Evolutionary conservation across 2,329 filamentous ascomycete species (phyloP).

Genomic region (Botrytis hyacinthi): DNA sequence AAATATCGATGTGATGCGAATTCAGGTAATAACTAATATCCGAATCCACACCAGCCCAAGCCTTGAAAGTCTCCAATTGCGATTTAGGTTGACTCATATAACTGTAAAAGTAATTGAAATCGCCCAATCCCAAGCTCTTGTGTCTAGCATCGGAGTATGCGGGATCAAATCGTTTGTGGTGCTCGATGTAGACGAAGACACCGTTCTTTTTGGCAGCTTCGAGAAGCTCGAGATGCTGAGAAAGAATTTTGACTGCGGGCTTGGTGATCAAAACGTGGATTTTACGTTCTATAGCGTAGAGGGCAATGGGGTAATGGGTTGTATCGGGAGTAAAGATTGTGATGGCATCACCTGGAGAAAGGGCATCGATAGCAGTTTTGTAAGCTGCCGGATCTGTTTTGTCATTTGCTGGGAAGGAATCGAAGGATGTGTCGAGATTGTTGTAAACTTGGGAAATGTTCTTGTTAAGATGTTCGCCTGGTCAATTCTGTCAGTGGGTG

Average conservation of each 20-base stretch:
- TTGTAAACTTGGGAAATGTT: slow-evolving; percentile 91
- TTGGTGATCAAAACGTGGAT: slow-evolving; percentile 94
- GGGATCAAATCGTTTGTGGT: slow-evolving; percentile 95
- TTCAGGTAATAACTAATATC: slow-evolving; percentile 98
- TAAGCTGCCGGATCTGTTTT: slow-evolving; percentile 75
- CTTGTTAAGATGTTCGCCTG: slow-evolving; percentile 77
- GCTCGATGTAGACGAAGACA: slow-evolving; percentile 91
- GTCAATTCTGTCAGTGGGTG: background rate
- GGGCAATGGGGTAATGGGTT: slow-evolving; percentile 86
- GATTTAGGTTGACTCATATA: slow-evolving; percentile 51
- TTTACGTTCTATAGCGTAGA: slow-evolving; percentile 84
- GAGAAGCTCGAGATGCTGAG: slow-evolving; percentile 75
- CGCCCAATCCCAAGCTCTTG: slow-evolving; percentile 72
- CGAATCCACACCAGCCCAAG: slow-evolving; percentile 72
- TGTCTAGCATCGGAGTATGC: slow-evolving; percentile 85
- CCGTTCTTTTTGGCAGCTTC: slow-evolving; percentile 68
- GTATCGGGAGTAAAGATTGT: slow-evolving; percentile 96
- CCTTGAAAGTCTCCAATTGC: slow-evolving; percentile 38
- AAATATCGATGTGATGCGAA: slow-evolving; percentile 89
- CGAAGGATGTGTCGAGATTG: slow-evolving; percentile 79
- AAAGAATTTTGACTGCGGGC: slow-evolving; percentile 81
- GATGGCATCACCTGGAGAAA: slow-evolving; percentile 80
- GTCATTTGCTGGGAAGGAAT: slow-evolving; percentile 76
- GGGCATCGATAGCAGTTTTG: slow-evolving; percentile 81
- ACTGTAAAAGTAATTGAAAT: slow-evolving; percentile 98